These are phyloP conservation scores for Suaeda aralocaspica DNA, from an alignment of 148 eudicot genomes.

Conservation along the genomic window DNA sequence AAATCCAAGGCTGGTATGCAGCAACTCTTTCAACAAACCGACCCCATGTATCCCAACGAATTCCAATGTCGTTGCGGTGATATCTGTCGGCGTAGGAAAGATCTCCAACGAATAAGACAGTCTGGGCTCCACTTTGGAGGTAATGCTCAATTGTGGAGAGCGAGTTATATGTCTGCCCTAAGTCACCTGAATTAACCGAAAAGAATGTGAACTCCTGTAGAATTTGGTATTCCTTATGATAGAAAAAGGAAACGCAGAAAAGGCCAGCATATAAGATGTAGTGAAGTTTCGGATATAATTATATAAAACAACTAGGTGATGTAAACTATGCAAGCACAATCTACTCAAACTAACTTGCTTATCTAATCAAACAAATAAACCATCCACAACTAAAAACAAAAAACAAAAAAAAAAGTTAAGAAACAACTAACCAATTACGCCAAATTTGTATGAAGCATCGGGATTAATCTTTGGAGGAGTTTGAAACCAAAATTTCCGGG, in stretches of 20 bases:
- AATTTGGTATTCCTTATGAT: neutral
- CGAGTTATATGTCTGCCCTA: constrained; percentile 92
- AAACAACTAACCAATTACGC: constrained; percentile 69
- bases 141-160: constrained; percentile 76
- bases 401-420: neutral
- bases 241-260: neutral
- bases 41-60: constrained; percentile 96
- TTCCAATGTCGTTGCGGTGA: constrained; percentile 58
- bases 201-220: neutral
- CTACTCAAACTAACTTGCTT: neutral
- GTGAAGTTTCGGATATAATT: too few relatives aligned
- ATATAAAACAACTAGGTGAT: too few relatives aligned
- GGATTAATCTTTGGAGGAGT: constrained; percentile 83
- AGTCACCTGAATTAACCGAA: constrained; percentile 57
- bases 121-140: constrained; percentile 58
- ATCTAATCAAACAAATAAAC: neutral
- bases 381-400: neutral
- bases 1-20: constrained; percentile 94
- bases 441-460: constrained; percentile 77
- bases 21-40: constrained; percentile 66
- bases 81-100: constrained; percentile 92
- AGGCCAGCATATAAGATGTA: too few relatives aligned
- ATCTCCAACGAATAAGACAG: constrained; percentile 86
- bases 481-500: constrained; percentile 79
- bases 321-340: neutral